Conservation (phyloP, 495 filamentous ascomycete species). For the Penicillium desertorum region DNA sequence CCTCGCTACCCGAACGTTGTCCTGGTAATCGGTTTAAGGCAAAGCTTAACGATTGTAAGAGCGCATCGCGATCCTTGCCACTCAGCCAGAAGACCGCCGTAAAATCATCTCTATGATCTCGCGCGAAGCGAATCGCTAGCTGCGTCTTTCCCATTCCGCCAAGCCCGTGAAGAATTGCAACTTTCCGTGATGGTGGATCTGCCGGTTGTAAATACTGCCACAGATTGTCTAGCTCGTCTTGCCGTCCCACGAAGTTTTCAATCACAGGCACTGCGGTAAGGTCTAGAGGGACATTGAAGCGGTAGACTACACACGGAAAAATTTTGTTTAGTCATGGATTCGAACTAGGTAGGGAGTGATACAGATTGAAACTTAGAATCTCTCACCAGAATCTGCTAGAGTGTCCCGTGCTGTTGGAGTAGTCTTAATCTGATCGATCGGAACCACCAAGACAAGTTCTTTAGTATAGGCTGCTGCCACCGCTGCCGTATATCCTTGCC, state of each 20-base stretch:
- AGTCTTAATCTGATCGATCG: too few relatives aligned
- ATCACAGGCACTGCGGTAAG: constrained; percentile 27
- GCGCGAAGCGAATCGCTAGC: constrained; percentile 41
- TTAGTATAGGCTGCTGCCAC: too few relatives aligned
- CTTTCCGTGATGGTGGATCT: constrained; percentile 21
- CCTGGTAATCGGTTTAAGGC: constrained; percentile 19
- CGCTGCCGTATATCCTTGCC: not conserved
- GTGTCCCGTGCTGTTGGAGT: not conserved
- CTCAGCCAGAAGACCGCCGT: constrained; percentile 37
- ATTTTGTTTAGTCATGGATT: constrained; percentile 7
- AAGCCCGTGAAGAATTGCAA: constrained; percentile 38
- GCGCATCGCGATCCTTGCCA: constrained; percentile 24
- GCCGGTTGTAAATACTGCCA: constrained; percentile 27
- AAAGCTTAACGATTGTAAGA: constrained; percentile 29
- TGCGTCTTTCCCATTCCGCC: constrained; percentile 48
- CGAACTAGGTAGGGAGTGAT: constrained; percentile 2
- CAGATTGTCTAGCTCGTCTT: constrained; percentile 27
- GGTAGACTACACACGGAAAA: constrained; percentile 15
- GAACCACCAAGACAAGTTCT: too few relatives aligned
- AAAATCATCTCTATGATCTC: constrained; percentile 26
- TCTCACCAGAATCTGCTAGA: constrained; percentile 18
- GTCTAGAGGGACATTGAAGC: constrained; percentile 24
- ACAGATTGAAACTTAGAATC: constrained; percentile 2
- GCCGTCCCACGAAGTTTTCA: constrained; percentile 29
- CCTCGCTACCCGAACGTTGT: not conserved